Conservation (phyloP, 257 asterid species). For the Parsonsia alboflavescens region DNA sequence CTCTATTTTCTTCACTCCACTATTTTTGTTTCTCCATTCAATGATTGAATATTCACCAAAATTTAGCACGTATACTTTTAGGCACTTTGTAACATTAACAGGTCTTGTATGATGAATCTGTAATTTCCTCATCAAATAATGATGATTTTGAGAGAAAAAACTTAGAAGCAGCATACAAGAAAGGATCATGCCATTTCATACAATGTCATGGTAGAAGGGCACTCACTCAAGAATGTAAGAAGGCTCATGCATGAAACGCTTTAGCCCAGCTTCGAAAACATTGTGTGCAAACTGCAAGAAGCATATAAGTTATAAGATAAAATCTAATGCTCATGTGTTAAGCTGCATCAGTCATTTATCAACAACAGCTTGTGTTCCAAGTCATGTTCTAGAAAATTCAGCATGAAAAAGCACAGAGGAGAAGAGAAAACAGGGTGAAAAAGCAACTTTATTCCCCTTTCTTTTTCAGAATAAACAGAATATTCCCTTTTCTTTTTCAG, state of each 20-base stretch:
- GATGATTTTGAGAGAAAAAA: background rate
- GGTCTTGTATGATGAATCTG: slow-evolving; percentile 4
- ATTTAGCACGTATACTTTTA: background rate
- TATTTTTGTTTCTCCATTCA: background rate
- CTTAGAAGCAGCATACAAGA: background rate
- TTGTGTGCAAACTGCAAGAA: slow-evolving; percentile 78
- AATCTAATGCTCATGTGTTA: background rate
- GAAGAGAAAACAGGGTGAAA: background rate
- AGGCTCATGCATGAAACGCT: slow-evolving; percentile 96
- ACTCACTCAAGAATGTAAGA: slow-evolving; percentile 95
- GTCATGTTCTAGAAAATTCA: background rate
- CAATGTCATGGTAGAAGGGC: slow-evolving; percentile 12
- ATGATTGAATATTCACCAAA: background rate
- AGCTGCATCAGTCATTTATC: background rate
- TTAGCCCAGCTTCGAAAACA: slow-evolving; percentile 86
- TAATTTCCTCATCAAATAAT: slow-evolving; percentile 10
- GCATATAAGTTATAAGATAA: slow-evolving; percentile 8
- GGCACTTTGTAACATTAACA: background rate
- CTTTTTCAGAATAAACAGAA: no score
- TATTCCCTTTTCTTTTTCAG: background rate
- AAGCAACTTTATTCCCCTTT: background rate
- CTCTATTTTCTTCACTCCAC: background rate
- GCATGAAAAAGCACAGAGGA: background rate
- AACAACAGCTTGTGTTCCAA: background rate
- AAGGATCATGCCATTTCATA: background rate